A percentile compares a stretch with the other conserved stretches of the same genome.
These are phyloP conservation scores for Phytophthora cryptogea DNA, from an alignment of 352 stramenopile genomes.

Conservation along the genomic window DNA sequence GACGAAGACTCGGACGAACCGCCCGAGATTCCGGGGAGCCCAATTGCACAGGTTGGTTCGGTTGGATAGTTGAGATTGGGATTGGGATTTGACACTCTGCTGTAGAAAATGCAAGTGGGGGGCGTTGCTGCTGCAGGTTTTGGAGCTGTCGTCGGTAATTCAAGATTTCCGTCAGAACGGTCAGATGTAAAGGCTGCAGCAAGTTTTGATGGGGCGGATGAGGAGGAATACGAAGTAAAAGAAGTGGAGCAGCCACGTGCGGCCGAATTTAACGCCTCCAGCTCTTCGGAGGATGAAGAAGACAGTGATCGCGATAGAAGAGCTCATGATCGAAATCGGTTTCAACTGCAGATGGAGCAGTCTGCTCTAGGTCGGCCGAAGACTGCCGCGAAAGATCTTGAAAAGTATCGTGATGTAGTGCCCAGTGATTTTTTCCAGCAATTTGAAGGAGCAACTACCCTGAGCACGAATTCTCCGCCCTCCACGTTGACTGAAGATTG, in stretches of 20 bases:
- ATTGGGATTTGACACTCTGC: not conserved
- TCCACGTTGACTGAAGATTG: not conserved
- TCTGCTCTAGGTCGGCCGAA: slow-evolving; percentile 41
- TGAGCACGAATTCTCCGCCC: not conserved
- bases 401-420: slow-evolving; percentile 58
- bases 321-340: slow-evolving; percentile 6
- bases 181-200: slow-evolving; percentile 6
- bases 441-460: slow-evolving; percentile 21
- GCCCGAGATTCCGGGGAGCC: slow-evolving; percentile 73
- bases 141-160: not conserved
- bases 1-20: slow-evolving; percentile 50
- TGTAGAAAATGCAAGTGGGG: slow-evolving; percentile 23
- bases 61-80: not conserved
- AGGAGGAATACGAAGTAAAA: slow-evolving; percentile 65
- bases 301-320: slow-evolving; percentile 22
- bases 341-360: slow-evolving; percentile 19
- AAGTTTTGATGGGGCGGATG: slow-evolving; percentile 18
- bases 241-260: slow-evolving; percentile 56
- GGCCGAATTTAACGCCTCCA: slow-evolving; percentile 61
- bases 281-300: slow-evolving; percentile 54
- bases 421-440: slow-evolving; percentile 59
- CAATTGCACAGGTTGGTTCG: slow-evolving; percentile 38
- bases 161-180: slow-evolving; percentile 3
- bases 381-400: slow-evolving; percentile 57
- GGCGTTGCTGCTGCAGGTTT: slow-evolving; percentile 8